A percentile compares a stretch with the other conserved stretches of the same genome.
Evolutionary conservation across 495 filamentous ascomycete genomes (phyloP).

Genomic region (Diplogelasinospora grovesii): DNA sequence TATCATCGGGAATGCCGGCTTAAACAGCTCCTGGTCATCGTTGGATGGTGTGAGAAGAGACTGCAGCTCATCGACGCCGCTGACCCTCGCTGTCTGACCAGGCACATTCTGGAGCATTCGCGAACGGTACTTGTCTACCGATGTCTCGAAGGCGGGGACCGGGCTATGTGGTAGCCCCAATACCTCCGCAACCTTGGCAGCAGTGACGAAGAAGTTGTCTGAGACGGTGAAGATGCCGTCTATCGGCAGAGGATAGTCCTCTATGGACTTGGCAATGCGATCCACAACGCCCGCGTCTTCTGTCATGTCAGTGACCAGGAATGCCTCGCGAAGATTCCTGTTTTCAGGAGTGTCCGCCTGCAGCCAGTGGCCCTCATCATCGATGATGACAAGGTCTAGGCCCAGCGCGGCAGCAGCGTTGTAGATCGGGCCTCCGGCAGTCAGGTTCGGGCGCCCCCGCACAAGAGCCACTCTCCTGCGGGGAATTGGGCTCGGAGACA

Average conservation of each 20-base stretch:
- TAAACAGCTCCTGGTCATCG: constrained; percentile 3
- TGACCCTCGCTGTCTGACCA: constrained; percentile 16
- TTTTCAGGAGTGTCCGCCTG: constrained; percentile 24
- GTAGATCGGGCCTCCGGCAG: constrained; percentile 29
- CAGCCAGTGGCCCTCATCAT: constrained; percentile 43
- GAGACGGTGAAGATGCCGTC: constrained; percentile 34
- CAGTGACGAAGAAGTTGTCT: constrained; percentile 33
- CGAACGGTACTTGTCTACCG: constrained; percentile 38
- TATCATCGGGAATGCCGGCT: constrained; percentile 17
- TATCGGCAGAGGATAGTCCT: constrained; percentile 25
- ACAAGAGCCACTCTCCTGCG: constrained; percentile 32
- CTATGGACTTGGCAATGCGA: constrained; percentile 27
- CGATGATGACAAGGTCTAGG: constrained; percentile 41
- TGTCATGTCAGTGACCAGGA: constrained; percentile 27
- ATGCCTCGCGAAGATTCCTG: constrained; percentile 29
- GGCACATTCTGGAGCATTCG: constrained; percentile 29
- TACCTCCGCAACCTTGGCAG: constrained; percentile 25
- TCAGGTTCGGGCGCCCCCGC: constrained; percentile 30
- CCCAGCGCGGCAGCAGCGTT: constrained; percentile 35
- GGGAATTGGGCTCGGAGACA: constrained; percentile 14
- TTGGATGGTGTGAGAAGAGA: constrained; percentile 3
- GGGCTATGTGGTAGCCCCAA: constrained; percentile 29
- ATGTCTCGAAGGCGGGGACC: constrained; percentile 30
- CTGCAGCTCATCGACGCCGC: constrained; percentile 15
- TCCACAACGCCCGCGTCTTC: constrained; percentile 23